Conservation (phyloP, 768 basidiomycete genomes). For the Psilocybe cyanescens region DNA sequence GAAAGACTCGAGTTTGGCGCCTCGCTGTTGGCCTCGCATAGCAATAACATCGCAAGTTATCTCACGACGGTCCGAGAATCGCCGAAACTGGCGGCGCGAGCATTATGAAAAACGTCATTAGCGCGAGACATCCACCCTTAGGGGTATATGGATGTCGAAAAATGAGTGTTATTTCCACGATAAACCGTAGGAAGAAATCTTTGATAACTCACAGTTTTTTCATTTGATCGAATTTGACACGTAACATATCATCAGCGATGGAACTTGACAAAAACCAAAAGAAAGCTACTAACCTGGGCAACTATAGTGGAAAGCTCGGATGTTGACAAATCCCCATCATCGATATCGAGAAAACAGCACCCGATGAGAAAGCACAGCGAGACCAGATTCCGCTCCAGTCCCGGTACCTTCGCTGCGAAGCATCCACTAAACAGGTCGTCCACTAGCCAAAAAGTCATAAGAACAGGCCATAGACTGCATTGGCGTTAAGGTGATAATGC, state of each 20-base stretch:
- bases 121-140: not conserved
- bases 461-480: not conserved
- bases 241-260: not conserved
- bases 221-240: not conserved
- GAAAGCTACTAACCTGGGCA: not conserved
- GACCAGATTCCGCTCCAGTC: not conserved
- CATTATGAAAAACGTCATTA: not conserved
- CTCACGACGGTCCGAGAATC: constrained; percentile 5
- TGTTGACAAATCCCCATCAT: not conserved
- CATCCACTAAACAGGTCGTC: not conserved
- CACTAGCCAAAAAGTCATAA: not conserved
- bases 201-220: not conserved
- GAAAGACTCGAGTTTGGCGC: not conserved
- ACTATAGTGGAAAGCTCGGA: constrained; percentile 4
- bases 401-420: constrained; percentile 6
- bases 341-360: not conserved
- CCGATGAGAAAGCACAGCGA: not conserved
- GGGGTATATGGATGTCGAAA: not conserved
- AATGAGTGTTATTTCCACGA: not conserved
- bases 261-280: not conserved
- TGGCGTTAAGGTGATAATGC: not conserved
- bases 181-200: not conserved
- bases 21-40: constrained; percentile 9
- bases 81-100: not conserved
- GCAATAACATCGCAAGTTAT: constrained; percentile 8